Evolutionary conservation across 2,329 filamentous ascomycete genomes (phyloP), one percentile per base, ranked within the genome.

Genomic region (Acrocalymma vagum): DNA sequence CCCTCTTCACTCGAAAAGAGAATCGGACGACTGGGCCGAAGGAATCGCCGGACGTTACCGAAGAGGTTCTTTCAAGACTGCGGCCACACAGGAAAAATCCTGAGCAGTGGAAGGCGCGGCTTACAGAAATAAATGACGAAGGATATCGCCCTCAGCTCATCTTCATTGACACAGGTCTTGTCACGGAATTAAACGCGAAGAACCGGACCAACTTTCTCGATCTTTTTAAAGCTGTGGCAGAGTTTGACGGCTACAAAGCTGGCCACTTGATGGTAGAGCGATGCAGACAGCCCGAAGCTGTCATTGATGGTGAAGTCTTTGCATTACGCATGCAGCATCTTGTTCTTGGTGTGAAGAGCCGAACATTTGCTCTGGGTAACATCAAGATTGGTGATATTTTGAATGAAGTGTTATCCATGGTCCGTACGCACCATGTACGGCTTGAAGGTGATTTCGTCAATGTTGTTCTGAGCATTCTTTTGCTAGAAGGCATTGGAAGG

Each of bases 391-490:
- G 94, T 9, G 94, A 99, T 58, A 91, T 99, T 14, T 72, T 99
- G 20, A 91, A 94, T 61, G 83, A 95, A 57, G 94, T 97, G 0
- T 77, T 99, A 29, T 80, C 80, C 44, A 96, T 99, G 91, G 94
- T 99, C 20, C 84, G 94, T 39, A 76, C 78, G 8, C 94, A 99
- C 67, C 94, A 99, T 64, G 94, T 99, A 4, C 82, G 94, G 7
- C 81, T 99, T 34, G 94, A 99, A 70, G 94, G 94, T 7, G 94
- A 99, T 67, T 99, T 97, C 65, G 91, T 99, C 65, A 99, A 99
- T 63, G 94, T 99, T 4, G 93, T 99, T 20, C 87, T 99, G 43
- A 95, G 90, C 45, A 96, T 97, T 37, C 75, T 99, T 22, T 78
- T 99, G 2, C 78, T 99, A 2, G 94, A 99, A 67, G 94, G 94